Conservation (phyloP, 2,329 filamentous ascomycete genomes). For the Talaromyces islandicus region DNA sequence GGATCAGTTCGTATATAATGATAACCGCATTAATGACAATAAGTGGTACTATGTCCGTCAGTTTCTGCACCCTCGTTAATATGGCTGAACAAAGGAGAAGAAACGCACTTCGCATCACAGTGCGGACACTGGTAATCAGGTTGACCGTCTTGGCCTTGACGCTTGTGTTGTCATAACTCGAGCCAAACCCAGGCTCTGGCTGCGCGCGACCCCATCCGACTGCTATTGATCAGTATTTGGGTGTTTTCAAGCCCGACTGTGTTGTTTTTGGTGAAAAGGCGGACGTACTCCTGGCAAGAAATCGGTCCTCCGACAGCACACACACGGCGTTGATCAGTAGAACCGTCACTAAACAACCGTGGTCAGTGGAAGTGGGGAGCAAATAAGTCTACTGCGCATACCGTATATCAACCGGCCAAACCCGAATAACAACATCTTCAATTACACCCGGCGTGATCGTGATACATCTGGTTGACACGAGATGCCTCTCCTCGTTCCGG, state of each 20-base stretch:
- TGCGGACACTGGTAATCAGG: slow-evolving; percentile 82
- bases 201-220: slow-evolving; percentile 69
- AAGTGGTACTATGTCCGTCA: slow-evolving; percentile 61
- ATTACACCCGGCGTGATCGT: not conserved
- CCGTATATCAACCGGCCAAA: slow-evolving; percentile 69
- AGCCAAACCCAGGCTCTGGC: slow-evolving; percentile 70
- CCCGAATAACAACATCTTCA: slow-evolving; percentile 65
- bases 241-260: not conserved
- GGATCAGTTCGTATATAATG: slow-evolving; percentile 73
- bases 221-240: slow-evolving; percentile 28
- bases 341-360: slow-evolving; percentile 48
- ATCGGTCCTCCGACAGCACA: slow-evolving; percentile 89
- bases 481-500: not conserved
- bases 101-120: slow-evolving; percentile 81
- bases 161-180: slow-evolving; percentile 64
- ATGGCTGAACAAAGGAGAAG: not conserved
- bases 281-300: slow-evolving; percentile 67
- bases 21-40: slow-evolving; percentile 78
- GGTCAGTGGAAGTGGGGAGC: not conserved
- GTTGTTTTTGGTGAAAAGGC: not conserved
- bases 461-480: slow-evolving; percentile 17
- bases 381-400: slow-evolving; percentile 25
- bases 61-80: not conserved
- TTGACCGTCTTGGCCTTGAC: slow-evolving; percentile 84
- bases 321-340: slow-evolving; percentile 92